Evolutionary conservation across 2,329 filamentous ascomycete genomes (phyloP), one percentile per base, ranked within the genome.

Genomic region (Venturia carpophila): DNA sequence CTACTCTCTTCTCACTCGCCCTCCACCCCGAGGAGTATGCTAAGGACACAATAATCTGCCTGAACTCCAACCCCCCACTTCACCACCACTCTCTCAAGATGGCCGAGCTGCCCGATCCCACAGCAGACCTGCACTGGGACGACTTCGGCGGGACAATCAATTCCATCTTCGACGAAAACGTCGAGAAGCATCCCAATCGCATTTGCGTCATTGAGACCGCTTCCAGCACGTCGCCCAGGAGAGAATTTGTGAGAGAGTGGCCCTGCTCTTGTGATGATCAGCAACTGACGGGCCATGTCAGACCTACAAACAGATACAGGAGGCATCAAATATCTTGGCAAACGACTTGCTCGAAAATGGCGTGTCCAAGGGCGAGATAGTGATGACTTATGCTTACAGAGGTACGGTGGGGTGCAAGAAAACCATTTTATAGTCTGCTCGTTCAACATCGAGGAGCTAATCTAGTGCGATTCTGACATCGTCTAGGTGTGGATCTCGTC

Each of bases 351-450:
- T 89, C 64, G 81, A 87, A 62, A 82, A 86, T 71, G 92, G 92
- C 66, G 81, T 91, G 68, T 81, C 86, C 66, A 81, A 86, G 69
- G 92, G 91, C 10, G 92, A 97, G 73, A 92, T 96, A 2, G 91
- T 96, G 71, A 96, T 96, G 90, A 90, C 94, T 68, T 97, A 87
- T 73, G 91, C 91, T 65, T 84, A 96, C 76, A 86, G 92, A 66
- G 60, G 60, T 42, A 21, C 24, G 37, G 10, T 21, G 5, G n/a
- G n/a, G n/a, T n/a, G n/a, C n/a, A n/a, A n/a, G 11, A 49, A 49
- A 21, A 6, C 30, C 30, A 1, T 5, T n/a, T 7, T 11, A 24
- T 10, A 49, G 9, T 7, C n/a, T 21, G n/a, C n/a, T 24, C n/a
- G 3, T 1, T n/a, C 9, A n/a, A 49, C 3, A 24, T 2, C 10